Conservation (phyloP, 306 rosid species). For the Comarum palustre region DNA sequence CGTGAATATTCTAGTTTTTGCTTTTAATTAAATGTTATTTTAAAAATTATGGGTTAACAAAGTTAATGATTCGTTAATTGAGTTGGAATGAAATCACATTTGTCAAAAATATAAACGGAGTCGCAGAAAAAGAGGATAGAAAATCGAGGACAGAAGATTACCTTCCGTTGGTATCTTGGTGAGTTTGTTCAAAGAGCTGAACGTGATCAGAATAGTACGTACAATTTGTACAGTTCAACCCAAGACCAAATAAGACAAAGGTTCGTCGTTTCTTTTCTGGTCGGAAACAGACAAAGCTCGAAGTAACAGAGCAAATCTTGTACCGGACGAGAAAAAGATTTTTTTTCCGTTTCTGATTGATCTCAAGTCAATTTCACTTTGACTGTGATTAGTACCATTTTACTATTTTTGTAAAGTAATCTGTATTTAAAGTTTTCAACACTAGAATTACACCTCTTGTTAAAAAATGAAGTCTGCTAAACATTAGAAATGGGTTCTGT, state of each 20-base stretch:
- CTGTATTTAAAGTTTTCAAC: background rate
- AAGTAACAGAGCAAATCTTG: background rate
- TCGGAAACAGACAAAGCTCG: background rate
- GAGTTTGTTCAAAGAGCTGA: background rate
- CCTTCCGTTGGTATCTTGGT: background rate
- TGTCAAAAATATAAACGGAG: too few relatives aligned
- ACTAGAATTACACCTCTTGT: background rate
- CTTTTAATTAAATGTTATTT: too few relatives aligned
- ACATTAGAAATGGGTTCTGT: background rate
- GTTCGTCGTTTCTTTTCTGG: background rate
- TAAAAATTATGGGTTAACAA: too few relatives aligned
- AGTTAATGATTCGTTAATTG: too few relatives aligned
- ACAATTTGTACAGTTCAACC: background rate
- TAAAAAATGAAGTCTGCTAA: background rate
- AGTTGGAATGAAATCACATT: too few relatives aligned
- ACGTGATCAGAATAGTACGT: background rate
- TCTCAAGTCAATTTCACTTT: background rate
- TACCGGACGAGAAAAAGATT: background rate
- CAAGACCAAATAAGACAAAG: slow-evolving; percentile 1
- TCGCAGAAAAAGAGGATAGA: too few relatives aligned
- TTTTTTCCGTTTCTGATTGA: background rate
- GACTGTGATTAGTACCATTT: background rate
- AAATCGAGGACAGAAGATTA: too few relatives aligned
- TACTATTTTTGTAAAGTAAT: slow-evolving; percentile 8
- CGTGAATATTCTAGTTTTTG: too few relatives aligned